Conservation (phyloP, 108 stramenopile genomes). For the Cylindrotheca fusiformis region DNA sequence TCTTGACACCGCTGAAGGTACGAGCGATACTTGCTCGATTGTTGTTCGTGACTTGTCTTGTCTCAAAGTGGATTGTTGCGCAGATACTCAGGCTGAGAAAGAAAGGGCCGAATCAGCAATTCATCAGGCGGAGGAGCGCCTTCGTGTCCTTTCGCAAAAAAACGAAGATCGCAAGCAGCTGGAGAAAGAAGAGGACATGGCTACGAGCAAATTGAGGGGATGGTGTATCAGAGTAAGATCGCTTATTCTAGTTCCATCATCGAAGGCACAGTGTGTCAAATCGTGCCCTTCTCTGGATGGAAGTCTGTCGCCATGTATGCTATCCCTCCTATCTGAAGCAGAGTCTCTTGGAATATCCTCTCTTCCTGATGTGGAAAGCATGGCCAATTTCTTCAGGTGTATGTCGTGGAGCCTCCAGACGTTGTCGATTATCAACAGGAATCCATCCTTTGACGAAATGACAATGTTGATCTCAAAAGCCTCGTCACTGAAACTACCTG, state of each 20-base stretch:
- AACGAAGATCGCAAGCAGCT: constrained; percentile 36
- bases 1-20: background rate
- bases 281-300: constrained; percentile 44
- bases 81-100: constrained; percentile 6
- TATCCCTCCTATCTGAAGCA: constrained; percentile 40
- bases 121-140: constrained; percentile 9
- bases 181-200: constrained; percentile 50
- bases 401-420: constrained; percentile 64
- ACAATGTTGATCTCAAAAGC: constrained; percentile 39
- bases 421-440: constrained; percentile 40
- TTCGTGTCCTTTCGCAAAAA: constrained; percentile 5
- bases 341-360: constrained; percentile 44
- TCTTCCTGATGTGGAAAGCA: constrained; percentile 50
- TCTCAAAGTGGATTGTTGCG: background rate
- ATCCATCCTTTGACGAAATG: constrained; percentile 51
- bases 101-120: constrained; percentile 5
- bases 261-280: constrained; percentile 35
- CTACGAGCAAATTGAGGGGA: constrained; percentile 30
- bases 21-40: background rate
- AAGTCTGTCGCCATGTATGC: constrained; percentile 39
- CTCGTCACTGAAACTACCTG: constrained; percentile 46
- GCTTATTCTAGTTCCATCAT: constrained; percentile 47
- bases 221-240: constrained; percentile 63
- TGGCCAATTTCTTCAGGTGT: constrained; percentile 53
- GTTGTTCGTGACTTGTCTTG: background rate